Percentiles rank a stretch among this genome's conserved stretches.
These are phyloP conservation scores for Blastobotrys malaysiensis DNA, from an alignment of 1,139 yeast genomes.

Conservation along the genomic window DNA sequence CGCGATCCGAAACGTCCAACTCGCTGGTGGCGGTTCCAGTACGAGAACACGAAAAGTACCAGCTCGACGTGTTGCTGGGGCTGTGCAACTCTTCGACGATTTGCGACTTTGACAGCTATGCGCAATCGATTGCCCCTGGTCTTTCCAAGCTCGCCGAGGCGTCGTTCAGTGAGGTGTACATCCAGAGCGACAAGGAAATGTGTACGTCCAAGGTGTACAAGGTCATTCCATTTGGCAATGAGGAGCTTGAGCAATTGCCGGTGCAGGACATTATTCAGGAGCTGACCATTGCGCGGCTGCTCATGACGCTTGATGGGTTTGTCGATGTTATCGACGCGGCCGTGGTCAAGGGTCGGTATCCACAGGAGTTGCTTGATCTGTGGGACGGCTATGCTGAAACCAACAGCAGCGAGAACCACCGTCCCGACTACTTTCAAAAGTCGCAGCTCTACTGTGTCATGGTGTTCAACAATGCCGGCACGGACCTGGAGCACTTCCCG, in stretches of 20 bases:
- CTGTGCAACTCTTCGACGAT: constrained; percentile 34
- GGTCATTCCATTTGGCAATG: constrained; percentile 47
- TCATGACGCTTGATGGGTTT: constrained; percentile 40
- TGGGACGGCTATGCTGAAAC: constrained; percentile 41
- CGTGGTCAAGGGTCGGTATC: constrained; percentile 45
- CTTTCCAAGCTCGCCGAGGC: constrained; percentile 42
- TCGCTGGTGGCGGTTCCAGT: constrained; percentile 31
- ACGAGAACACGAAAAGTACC: constrained; percentile 28
- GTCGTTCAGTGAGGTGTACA: constrained; percentile 43
- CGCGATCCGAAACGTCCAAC: constrained; percentile 25
- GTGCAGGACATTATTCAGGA: constrained; percentile 45
- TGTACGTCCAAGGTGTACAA: constrained; percentile 36
- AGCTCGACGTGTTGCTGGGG: constrained; percentile 33
- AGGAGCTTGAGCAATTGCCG: constrained; percentile 39
- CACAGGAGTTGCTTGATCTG: constrained; percentile 35
- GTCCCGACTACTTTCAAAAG: constrained; percentile 36
- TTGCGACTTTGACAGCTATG: constrained; percentile 29
- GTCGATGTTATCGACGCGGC: constrained; percentile 38
- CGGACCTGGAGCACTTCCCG: constrained; percentile 41
- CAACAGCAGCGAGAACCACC: constrained; percentile 32
- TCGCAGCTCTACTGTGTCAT: constrained; percentile 43
- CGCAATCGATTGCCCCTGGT: constrained; percentile 23
- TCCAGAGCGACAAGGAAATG: constrained; percentile 15
- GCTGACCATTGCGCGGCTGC: constrained; percentile 39
- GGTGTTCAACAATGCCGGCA: constrained; percentile 45